Evolutionary conservation across 495 filamentous ascomycete genomes (phyloP).

Genomic region (Aspergillus homomorphus): DNA sequence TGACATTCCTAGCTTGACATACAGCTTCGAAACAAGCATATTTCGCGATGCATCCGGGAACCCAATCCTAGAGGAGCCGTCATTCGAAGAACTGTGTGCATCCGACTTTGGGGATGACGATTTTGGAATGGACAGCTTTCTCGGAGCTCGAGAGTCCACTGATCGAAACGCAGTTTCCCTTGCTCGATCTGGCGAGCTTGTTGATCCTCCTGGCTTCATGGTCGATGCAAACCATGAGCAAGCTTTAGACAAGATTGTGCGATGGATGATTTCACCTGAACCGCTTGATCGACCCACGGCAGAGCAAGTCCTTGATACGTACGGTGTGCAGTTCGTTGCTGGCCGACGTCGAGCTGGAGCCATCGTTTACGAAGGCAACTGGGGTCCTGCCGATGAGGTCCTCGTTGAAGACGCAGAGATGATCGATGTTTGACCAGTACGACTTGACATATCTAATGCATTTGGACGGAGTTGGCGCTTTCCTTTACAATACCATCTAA

Average conservation of each 20-base stretch:
- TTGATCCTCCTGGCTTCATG: slow-evolving; percentile 85
- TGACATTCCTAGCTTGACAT: slow-evolving; percentile 79
- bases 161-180: slow-evolving; percentile 29
- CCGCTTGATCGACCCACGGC: slow-evolving; percentile 71
- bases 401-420: slow-evolving; percentile 69
- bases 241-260: slow-evolving; percentile 79
- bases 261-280: slow-evolving; percentile 79
- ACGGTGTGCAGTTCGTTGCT: slow-evolving; percentile 73
- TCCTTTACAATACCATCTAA: slow-evolving; percentile 36
- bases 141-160: slow-evolving; percentile 25
- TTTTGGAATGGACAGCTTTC: slow-evolving; percentile 33
- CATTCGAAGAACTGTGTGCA: slow-evolving; percentile 50
- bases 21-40: slow-evolving; percentile 66
- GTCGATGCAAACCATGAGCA: slow-evolving; percentile 60
- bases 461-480: slow-evolving; percentile 41
- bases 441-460: slow-evolving; percentile 34
- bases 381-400: slow-evolving; percentile 78
- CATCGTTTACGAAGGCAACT: slow-evolving; percentile 91
- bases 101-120: slow-evolving; percentile 49
- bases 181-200: slow-evolving; percentile 62
- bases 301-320: slow-evolving; percentile 63
- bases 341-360: slow-evolving; percentile 74
- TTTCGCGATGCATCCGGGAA: slow-evolving; percentile 73
- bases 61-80: slow-evolving; percentile 47
- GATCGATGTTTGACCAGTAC: slow-evolving; percentile 61